A percentile compares a stretch with the other conserved stretches of the same genome.
phyloP scores from a whole-genome alignment of 1,284 basidiomycete species.

The Boletus sp. region DNA sequence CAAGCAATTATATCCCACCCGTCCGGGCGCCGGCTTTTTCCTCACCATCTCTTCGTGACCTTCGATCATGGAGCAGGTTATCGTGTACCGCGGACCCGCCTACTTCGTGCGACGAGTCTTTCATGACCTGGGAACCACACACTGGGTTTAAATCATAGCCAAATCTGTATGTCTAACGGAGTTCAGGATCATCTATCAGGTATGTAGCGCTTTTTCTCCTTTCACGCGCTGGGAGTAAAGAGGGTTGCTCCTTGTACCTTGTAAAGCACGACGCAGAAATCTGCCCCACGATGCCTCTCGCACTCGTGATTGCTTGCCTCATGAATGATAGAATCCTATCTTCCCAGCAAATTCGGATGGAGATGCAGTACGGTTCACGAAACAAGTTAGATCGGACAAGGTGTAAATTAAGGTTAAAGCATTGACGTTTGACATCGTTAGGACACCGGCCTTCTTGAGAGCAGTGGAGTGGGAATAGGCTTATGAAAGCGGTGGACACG shows the following conservation, averaged over 20 bases:
- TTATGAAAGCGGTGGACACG: no score
- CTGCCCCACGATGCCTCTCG: no score
- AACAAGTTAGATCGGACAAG: no score
- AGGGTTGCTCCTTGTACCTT: conserved; percentile 3
- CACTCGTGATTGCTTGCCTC: no score
- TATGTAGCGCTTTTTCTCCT: not conserved
- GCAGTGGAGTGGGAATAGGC: no score
- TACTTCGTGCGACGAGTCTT: conserved; percentile 39
- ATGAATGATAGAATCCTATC: no score
- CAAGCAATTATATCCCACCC: conserved; percentile 8
- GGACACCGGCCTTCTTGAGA: no score
- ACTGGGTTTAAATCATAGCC: conserved; percentile 19
- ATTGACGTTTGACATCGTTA: no score
- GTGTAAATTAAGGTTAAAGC: no score
- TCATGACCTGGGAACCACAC: conserved; percentile 45
- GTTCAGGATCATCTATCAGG: no score
- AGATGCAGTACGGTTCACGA: no score
- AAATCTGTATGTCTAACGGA: not conserved
- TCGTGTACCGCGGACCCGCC: conserved; percentile 21
- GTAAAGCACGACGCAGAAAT: not conserved
- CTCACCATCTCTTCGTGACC: conserved; percentile 29
- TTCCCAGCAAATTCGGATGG: no score
- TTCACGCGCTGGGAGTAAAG: not conserved
- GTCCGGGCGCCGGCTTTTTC: conserved; percentile 18
- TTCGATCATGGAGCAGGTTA: conserved; percentile 32